Evolutionary conservation across 2,329 filamentous ascomycete genomes (phyloP).

Genomic region (Diaporthe sp.): DNA sequence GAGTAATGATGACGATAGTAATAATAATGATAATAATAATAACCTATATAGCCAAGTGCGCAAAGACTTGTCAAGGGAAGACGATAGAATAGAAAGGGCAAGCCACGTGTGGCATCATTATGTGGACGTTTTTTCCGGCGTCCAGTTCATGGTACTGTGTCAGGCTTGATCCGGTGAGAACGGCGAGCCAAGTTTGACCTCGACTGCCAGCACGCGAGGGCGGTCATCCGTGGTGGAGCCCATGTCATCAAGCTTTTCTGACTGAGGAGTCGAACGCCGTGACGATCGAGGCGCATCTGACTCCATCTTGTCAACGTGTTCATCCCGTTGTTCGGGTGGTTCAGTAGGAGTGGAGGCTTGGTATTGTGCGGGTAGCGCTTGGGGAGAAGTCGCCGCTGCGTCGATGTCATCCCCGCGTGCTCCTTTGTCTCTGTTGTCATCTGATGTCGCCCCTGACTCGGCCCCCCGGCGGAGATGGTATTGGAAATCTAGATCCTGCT

Average conservation of each 20-base stretch:
- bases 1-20: neutral
- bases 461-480: neutral
- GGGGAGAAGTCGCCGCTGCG: neutral
- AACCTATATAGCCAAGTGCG: conserved; percentile 8
- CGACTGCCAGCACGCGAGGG: conserved; percentile 14
- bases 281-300: conserved; percentile 6
- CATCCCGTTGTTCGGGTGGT: neutral
- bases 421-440: neutral
- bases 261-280: conserved; percentile 10
- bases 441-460: neutral
- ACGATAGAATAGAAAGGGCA: neutral
- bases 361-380: neutral
- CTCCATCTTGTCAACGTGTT: neutral
- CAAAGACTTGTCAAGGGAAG: neutral
- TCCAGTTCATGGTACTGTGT: neutral
- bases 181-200: conserved; percentile 40
- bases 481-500: neutral
- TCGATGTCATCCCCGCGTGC: neutral
- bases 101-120: conserved; percentile 7
- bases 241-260: conserved; percentile 10
- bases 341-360: conserved; percentile 20
- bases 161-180: conserved; percentile 33
- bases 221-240: conserved; percentile 1
- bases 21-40: neutral
- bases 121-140: neutral